Base-by-base conservation (phyloP, 2,329 filamentous ascomycete species). In the Davidsoniella australis region DNA sequence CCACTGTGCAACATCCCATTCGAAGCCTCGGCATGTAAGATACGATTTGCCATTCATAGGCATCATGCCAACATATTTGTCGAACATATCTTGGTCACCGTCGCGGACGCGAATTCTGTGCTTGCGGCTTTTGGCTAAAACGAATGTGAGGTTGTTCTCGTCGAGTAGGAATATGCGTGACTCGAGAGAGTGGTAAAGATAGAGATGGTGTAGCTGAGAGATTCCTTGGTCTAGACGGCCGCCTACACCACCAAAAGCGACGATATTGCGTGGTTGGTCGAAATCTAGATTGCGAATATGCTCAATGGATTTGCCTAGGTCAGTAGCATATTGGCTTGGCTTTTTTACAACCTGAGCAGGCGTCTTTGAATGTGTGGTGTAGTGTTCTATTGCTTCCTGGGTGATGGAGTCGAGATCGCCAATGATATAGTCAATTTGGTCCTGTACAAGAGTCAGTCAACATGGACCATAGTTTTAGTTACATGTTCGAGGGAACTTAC, bases 211-310 rank as follows among this genome's bases (percentile, higher is more conserved):
- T 47, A 98, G 72, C 58, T 94, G 80, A 51, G 85, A 87, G 44
- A 98, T 72, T 1, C 82, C 89, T 62, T 98, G 91, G 63, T 98
- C 91, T 14, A 96, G 83, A 26, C 91, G 79, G 5, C 91, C 91
- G 41, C 85, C 86, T 0, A 96, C 72, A 2, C 88, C 86, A 39
- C 89, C 88, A 5, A 95, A 66, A 37, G 84, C 78, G 10, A 94
- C 70, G n/a, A 94, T 78, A 58, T 89, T 73, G 45, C 72, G 60
- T 1, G 46, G 46, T 16, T 10, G 3, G 8, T 17, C 4, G 4
- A 64, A 52, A 40, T 61, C 54, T 24, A 61, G 56, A 2, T 58
- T 57, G 44, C 72, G 72, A 54, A 78, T 71, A 64, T 72, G 80
- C 55, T 63, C 69, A 56, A 82, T 74, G 57, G 78, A 85, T 68